A percentile compares a stretch with the other conserved stretches of the same genome.
These are phyloP conservation scores for Celoporthe dispersa DNA, from an alignment of 2,329 filamentous ascomycete species.

Conservation along the genomic window DNA sequence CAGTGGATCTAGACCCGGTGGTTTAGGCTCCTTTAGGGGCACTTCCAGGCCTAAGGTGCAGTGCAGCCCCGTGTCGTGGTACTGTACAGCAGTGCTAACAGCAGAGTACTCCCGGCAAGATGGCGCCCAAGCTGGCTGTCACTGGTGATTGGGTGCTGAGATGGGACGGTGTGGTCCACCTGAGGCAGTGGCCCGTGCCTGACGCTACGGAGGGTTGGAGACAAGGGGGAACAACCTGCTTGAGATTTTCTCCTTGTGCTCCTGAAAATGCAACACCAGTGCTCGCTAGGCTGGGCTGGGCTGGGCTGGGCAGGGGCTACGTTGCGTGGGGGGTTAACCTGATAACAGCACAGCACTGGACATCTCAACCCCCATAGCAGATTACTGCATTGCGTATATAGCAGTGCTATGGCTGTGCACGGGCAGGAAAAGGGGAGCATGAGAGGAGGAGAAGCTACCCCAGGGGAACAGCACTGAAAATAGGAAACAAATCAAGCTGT, in stretches of 20 bases:
- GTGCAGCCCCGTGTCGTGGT: background rate
- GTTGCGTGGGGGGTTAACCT: background rate
- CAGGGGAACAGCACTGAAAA: background rate
- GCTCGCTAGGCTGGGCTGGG: background rate
- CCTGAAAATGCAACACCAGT: constrained; percentile 1
- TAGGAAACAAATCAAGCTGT: background rate
- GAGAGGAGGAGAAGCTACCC: background rate
- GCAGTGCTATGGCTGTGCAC: background rate
- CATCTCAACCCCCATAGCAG: background rate
- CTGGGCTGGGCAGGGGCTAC: background rate
- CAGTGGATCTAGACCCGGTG: background rate
- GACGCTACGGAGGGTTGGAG: background rate
- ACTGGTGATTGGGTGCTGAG: constrained; percentile 3
- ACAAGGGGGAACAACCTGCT: background rate
- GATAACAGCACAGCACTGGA: background rate
- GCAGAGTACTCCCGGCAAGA: background rate
- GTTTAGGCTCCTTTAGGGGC: background rate
- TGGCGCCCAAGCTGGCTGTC: background rate
- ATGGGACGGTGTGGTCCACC: constrained; percentile 3
- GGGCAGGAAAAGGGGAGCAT: background rate
- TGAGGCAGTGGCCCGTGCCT: constrained; percentile 14
- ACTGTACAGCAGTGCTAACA: too few relatives aligned
- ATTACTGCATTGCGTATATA: background rate
- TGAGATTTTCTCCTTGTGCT: background rate
- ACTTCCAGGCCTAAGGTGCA: background rate